phyloP scores from a whole-genome alignment of 805 yeast species.

The Kregervanrija fluxuum region DNA sequence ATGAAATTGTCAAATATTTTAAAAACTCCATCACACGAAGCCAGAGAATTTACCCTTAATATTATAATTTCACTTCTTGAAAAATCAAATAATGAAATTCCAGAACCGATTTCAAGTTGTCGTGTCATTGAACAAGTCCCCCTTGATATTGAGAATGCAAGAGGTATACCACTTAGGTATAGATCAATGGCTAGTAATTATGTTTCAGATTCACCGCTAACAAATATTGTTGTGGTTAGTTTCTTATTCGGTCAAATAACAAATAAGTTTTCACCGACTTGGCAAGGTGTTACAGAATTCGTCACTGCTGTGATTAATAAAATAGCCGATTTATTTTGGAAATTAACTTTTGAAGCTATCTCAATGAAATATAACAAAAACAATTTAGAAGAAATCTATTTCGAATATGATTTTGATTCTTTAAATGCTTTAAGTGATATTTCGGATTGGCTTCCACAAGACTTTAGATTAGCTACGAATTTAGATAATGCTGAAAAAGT shows the following conservation, averaged over 20 bases:
- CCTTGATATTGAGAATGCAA: conserved; percentile 54
- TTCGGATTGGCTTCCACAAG: conserved; percentile 36
- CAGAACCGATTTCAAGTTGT: conserved; percentile 32
- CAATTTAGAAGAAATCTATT: conserved; percentile 13
- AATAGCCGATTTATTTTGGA: conserved; percentile 48
- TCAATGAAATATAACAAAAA: conserved; percentile 13
- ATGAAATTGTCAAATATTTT: conserved; percentile 30
- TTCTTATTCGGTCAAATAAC: conserved; percentile 65
- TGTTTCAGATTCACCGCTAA: conserved; percentile 21
- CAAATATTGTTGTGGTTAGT: conserved; percentile 32
- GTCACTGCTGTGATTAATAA: conserved; percentile 40
- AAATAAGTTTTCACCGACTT: conserved; percentile 74
- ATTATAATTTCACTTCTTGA: conserved; percentile 37
- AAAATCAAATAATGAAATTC: conserved; percentile 19
- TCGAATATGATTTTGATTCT: conserved; percentile 9
- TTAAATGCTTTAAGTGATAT: conserved; percentile 8
- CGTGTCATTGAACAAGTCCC: conserved; percentile 67
- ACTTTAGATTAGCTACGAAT: conserved; percentile 37
- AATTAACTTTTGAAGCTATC: conserved; percentile 33
- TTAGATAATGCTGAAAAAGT: conserved; percentile 23
- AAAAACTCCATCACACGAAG: conserved; percentile 39
- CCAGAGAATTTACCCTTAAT: conserved; percentile 39
- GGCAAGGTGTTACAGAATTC: conserved; percentile 68
- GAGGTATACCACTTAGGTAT: conserved; percentile 67
- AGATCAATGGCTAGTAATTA: conserved; percentile 48